phyloP scores from a whole-genome alignment of 192 early-diverging fungal genomes.

The Umbelopsis ramanniana region DNA sequence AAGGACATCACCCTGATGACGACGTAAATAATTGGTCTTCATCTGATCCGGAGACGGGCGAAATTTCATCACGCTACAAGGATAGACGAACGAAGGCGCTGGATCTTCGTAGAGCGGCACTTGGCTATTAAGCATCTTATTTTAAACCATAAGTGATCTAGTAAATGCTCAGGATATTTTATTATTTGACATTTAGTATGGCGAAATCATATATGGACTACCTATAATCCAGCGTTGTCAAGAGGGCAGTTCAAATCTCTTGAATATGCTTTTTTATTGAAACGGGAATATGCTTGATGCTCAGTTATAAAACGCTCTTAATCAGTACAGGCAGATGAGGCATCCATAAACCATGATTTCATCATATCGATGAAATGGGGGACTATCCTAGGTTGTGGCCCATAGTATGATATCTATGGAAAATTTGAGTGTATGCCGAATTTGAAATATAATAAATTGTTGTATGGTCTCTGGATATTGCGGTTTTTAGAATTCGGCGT shows the following conservation, averaged over 20 bases:
- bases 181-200: too few species aligned
- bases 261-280: too few species aligned
- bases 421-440: neutral
- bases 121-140: slow-evolving; percentile 33
- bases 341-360: neutral
- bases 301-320: neutral
- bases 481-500: neutral
- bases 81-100: slow-evolving; percentile 22
- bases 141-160: neutral
- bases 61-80: slow-evolving; percentile 32
- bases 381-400: neutral
- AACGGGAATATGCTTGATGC: neutral
- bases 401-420: neutral
- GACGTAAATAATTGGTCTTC: slow-evolving; percentile 5
- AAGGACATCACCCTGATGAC: slow-evolving; percentile 18
- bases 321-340: neutral
- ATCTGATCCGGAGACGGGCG: neutral
- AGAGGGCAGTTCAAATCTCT: too few species aligned
- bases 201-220: too few species aligned
- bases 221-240: too few species aligned
- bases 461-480: neutral
- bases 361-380: neutral
- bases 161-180: too few species aligned
- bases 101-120: slow-evolving; percentile 21
- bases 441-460: too few species aligned